A percentile compares a stretch with the other conserved stretches of the same genome.
These are phyloP conservation scores for thale cress (Arabidopsis thaliana) DNA, from an alignment of 345 rosid species.

Conservation along the genomic window DNA sequence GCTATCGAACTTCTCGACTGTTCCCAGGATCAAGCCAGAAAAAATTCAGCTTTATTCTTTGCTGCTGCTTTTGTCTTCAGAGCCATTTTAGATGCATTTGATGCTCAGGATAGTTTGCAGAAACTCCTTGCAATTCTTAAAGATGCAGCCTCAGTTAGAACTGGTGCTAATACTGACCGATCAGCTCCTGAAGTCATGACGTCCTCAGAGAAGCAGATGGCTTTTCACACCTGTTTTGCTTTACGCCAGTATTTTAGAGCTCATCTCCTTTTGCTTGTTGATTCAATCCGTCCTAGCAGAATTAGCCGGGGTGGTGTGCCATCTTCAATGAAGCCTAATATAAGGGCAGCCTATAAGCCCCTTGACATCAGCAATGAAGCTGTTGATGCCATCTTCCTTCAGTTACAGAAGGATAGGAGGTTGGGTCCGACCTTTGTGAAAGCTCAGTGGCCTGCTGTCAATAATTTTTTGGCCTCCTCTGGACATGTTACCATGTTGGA, in stretches of 20 bases:
- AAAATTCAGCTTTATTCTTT: conserved; percentile 93
- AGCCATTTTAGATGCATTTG: conserved; percentile 97
- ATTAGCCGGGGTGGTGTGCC: conserved; percentile 67
- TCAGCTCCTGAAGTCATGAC: conserved; percentile 86
- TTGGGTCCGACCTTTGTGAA: conserved; percentile 91
- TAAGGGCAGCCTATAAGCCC: conserved; percentile 93
- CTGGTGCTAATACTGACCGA: conserved; percentile 88
- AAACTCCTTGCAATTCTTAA: conserved; percentile 76
- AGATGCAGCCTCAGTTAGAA: conserved; percentile 90
- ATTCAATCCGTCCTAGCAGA: conserved; percentile 89
- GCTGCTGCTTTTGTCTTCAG: conserved; percentile 95
- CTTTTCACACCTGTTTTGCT: conserved; percentile 91
- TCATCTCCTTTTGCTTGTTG: conserved; percentile 88
- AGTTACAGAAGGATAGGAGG: conserved; percentile 95
- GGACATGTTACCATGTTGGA: conserved; percentile 95
- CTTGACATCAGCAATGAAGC: conserved; percentile 98
- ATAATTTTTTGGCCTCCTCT: conserved; percentile 68
- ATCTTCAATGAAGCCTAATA: conserved; percentile 47
- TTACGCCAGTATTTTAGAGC: conserved; percentile 98
- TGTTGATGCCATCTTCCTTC: conserved; percentile 85
- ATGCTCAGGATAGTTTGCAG: conserved; percentile 83
- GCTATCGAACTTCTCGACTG: conserved; percentile 88
- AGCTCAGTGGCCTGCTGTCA: conserved; percentile 87
- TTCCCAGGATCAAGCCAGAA: conserved; percentile 87
- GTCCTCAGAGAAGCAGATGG: conserved; percentile 93